phyloP scores from a whole-genome alignment of 2,329 filamentous ascomycete species.

The Fusarium armeniacum region DNA sequence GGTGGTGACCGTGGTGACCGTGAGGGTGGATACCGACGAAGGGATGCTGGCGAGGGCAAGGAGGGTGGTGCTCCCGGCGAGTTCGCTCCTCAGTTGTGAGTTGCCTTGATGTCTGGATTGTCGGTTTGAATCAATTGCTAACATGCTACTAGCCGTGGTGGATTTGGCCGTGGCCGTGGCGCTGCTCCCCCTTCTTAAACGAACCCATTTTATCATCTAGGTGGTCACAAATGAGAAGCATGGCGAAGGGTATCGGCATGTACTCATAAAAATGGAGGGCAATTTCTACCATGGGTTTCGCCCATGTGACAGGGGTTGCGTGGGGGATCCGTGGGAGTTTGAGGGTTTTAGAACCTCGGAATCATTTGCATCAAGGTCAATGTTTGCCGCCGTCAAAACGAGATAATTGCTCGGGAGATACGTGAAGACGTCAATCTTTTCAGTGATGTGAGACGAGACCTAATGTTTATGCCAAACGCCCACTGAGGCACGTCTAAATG shows the following conservation, averaged over 20 bases:
- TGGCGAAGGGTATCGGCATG: slow-evolving; percentile 62
- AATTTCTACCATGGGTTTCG: slow-evolving; percentile 57
- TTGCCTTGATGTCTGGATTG: slow-evolving; percentile 44
- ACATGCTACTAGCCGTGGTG: slow-evolving; percentile 76
- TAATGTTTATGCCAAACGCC: slow-evolving; percentile 29
- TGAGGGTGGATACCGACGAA: slow-evolving; percentile 92
- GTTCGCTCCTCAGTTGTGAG: slow-evolving; percentile 91
- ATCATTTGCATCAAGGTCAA: slow-evolving; percentile 64
- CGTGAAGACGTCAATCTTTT: slow-evolving; percentile 48
- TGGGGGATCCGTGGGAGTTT: slow-evolving; percentile 62
- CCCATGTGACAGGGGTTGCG: slow-evolving; percentile 57
- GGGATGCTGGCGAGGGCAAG: slow-evolving; percentile 88
- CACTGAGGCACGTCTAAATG: slow-evolving; percentile 31
- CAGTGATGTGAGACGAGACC: slow-evolving; percentile 46
- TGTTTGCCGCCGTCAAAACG: slow-evolving; percentile 57
- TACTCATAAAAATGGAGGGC: slow-evolving; percentile 63
- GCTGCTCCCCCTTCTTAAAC: slow-evolving; percentile 77
- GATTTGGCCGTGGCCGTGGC: slow-evolving; percentile 89
- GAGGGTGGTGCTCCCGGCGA: slow-evolving; percentile 92
- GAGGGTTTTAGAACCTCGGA: slow-evolving; percentile 63
- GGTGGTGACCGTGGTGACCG: slow-evolving; percentile 82
- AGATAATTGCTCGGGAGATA: slow-evolving; percentile 52
- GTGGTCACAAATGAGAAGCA: slow-evolving; percentile 62
- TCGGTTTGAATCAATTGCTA: slow-evolving; percentile 50
- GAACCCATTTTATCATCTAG: slow-evolving; percentile 56